Base-by-base conservation (phyloP, 2,329 filamentous ascomycete species). In the Aspergillus sp. region DNA sequence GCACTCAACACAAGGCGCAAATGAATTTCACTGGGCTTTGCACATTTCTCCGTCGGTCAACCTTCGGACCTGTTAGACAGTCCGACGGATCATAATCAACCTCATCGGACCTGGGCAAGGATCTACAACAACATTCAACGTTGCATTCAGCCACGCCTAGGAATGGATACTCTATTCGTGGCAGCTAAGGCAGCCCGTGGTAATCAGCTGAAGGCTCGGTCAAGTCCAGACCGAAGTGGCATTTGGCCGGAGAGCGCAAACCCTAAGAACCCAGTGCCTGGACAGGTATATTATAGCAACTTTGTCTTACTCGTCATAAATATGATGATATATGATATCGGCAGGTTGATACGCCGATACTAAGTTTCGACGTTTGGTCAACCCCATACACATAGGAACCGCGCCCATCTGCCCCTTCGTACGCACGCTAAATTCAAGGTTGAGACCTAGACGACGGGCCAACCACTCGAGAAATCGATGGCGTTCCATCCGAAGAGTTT, bases 401-500 rank as follows among this genome's bases (percentile, higher is more conserved):
- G 9, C 27, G 9, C 27, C 1, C 27, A 7, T 37, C 35, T n/a
- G 3, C 15, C n/a, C 35, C 35, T 8, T 17, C 12, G 4, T 8
- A 7, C 15, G 2, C 15, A 21, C 14, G 8, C 15, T 33, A 2
- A 35, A 15, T n/a, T 25, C 17, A 44, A 27, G 8, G 14, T 14
- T 17, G 3, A 23, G 6, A 6, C 9, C 48, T 41, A 77, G 1
- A 80, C 73, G 2, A 70, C 66, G 3, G 79, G 79, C 79, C 79
- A 81, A 11, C 79, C 79, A 41, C 65, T 69, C 9, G 70, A 74
- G 66, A 77, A 81, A 41, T 69, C 70, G 39, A 81, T 65, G 6
- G 54, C 60, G 57, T 81, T 81, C 77, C 77, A 81, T 6, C 79
- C 79, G 64, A 81, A 81, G 25, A 73, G 65, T 49, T 79, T 78